Percentiles rank a stretch among this genome's conserved stretches.
phyloP scores from a whole-genome alignment of 2,329 filamentous ascomycete species.

The Pseudocercospora pini-densiflorae region DNA sequence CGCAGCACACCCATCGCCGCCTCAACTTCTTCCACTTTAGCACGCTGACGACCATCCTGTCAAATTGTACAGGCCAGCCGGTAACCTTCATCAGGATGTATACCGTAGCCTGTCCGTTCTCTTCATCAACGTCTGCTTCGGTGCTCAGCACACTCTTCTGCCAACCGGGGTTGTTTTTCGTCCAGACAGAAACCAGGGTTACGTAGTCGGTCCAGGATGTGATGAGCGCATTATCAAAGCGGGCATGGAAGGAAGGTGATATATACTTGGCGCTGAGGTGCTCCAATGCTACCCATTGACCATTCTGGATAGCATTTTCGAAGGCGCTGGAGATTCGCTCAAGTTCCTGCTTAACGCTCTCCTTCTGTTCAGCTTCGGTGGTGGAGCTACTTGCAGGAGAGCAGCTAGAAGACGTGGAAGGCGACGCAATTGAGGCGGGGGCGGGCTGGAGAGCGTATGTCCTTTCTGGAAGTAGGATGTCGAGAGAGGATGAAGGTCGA shows the following conservation, averaged over 20 bases:
- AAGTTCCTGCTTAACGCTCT: constrained; percentile 4
- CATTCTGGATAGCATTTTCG: constrained; percentile 7
- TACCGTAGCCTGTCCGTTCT: constrained; percentile 1
- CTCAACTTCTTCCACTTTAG: constrained; percentile 9
- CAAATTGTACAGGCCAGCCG: background rate
- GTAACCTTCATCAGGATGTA: constrained; percentile 9
- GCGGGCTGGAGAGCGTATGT: background rate
- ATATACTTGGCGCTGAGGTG: constrained; percentile 7
- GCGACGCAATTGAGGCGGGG: background rate
- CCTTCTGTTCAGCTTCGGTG: background rate
- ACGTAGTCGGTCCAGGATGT: constrained; percentile 9
- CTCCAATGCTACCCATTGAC: background rate
- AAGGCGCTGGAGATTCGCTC: constrained; percentile 7
- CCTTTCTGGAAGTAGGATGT: constrained; percentile 3
- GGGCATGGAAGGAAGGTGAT: background rate
- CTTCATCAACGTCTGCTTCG: constrained; percentile 8
- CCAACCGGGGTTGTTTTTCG: constrained; percentile 1
- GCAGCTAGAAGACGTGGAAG: background rate
- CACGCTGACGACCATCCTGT: constrained; percentile 9
- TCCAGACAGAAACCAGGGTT: background rate
- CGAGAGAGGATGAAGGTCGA: constrained; percentile 1
- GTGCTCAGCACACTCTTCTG: constrained; percentile 8
- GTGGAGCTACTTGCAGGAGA: background rate
- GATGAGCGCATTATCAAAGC: constrained; percentile 8
- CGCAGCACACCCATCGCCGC: constrained; percentile 4